phyloP scores from a whole-genome alignment of 2,329 filamentous ascomycete species.

The Colletotrichum scovillei region DNA sequence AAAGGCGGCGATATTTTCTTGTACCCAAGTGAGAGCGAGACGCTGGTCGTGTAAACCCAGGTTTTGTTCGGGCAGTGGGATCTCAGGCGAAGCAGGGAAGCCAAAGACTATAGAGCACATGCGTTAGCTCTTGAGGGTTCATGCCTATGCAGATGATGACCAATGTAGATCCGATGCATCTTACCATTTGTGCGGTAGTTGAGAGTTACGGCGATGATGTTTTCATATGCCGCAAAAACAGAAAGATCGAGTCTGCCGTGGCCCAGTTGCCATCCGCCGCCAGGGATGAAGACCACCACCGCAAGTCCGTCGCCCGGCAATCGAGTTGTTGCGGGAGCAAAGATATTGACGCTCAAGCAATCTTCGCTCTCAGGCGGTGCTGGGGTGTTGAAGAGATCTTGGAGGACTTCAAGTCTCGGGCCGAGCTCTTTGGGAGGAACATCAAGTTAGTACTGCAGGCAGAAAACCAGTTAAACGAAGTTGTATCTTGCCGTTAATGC shows the following conservation, averaged over 20 bases:
- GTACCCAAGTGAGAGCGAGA: constrained; percentile 46
- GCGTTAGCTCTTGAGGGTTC: not conserved
- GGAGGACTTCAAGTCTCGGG: constrained; percentile 35
- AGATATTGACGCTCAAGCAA: constrained; percentile 43
- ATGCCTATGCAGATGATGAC: not conserved
- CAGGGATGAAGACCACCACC: constrained; percentile 42
- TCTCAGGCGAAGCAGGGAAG: constrained; percentile 4
- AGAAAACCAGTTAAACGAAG: no score
- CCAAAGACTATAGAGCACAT: constrained; percentile 37
- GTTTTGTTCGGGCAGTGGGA: constrained; percentile 34
- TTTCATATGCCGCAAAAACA: constrained; percentile 41
- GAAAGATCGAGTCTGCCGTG: constrained; percentile 40
- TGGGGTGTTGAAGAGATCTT: constrained; percentile 37
- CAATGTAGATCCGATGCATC: not conserved
- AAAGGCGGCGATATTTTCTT: constrained; percentile 44
- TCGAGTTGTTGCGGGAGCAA: constrained; percentile 35
- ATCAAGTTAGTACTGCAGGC: not conserved
- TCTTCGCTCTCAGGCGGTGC: constrained; percentile 41
- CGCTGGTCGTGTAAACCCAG: constrained; percentile 44
- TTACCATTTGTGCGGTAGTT: constrained; percentile 43
- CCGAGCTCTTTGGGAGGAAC: constrained; percentile 35
- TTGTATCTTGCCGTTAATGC: not conserved
- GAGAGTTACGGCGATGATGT: constrained; percentile 41
- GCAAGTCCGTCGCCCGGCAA: constrained; percentile 32
- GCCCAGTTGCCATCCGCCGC: constrained; percentile 41